Conservation (phyloP, 352 stramenopile species). For the Pythium scleroteichum region DNA sequence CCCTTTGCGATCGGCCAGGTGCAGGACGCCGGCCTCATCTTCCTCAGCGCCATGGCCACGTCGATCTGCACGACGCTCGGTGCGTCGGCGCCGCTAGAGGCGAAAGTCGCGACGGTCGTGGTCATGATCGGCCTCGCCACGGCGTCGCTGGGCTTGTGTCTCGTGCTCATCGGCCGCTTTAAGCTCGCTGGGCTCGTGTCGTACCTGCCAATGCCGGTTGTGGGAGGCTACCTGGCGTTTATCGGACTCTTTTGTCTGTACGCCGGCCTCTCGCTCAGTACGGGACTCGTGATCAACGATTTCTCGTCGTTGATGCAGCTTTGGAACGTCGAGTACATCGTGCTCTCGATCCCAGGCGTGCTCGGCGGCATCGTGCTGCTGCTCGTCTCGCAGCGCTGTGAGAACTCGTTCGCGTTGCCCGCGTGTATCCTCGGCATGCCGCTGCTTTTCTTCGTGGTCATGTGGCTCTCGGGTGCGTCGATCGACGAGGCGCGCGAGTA, state of each 20-base stretch:
- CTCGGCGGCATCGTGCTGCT: conserved; percentile 82
- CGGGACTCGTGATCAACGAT: conserved; percentile 89
- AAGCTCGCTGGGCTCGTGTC: conserved; percentile 94
- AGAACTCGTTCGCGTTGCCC: conserved; percentile 75
- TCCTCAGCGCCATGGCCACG: conserved; percentile 94
- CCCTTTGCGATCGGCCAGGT: conserved; percentile 98
- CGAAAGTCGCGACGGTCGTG: conserved; percentile 93
- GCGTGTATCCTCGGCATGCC: conserved; percentile 87
- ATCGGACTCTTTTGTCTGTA: conserved; percentile 97
- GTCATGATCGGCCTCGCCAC: conserved; percentile 93
- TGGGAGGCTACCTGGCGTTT: conserved; percentile 97
- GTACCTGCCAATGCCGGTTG: conserved; percentile 96
- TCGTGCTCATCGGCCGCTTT: conserved; percentile 95
- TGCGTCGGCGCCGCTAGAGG: conserved; percentile 55
- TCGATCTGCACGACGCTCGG: conserved; percentile 87
- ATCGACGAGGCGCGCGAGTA: conserved; percentile 90
- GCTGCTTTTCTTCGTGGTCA: conserved; percentile 88
- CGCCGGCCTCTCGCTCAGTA: conserved; percentile 91
- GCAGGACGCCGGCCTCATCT: conserved; percentile 98
- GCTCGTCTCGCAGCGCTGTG: conserved; percentile 77
- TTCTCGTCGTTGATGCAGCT: conserved; percentile 81
- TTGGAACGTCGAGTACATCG: conserved; percentile 55
- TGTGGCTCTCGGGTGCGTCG: conserved; percentile 74
- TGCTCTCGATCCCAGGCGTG: conserved; percentile 87
- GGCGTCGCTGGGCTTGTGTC: conserved; percentile 86